phyloP scores from a whole-genome alignment of 164 flowering plant genomes.

The Litsea cubeba region DNA sequence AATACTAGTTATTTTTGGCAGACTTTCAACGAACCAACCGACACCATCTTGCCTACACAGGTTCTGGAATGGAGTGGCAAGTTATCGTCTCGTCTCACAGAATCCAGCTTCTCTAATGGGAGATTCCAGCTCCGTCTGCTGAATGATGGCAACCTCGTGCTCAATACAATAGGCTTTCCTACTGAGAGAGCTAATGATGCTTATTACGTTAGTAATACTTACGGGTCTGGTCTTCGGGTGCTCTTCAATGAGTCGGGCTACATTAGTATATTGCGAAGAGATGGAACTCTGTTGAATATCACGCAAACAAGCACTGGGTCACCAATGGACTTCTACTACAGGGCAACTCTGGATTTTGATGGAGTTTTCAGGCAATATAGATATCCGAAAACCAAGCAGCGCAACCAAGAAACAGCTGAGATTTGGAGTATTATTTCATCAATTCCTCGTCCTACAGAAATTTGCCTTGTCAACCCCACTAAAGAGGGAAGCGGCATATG shows the following conservation, averaged over 20 bases:
- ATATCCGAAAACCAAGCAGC: slow-evolving; percentile 13
- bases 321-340: slow-evolving; percentile 18
- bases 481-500: slow-evolving; percentile 37
- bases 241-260: slow-evolving; percentile 7
- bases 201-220: background rate
- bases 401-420: too few species aligned
- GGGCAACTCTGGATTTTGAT: slow-evolving; percentile 29
- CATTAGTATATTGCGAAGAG: slow-evolving; percentile 11
- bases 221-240: background rate
- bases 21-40: slow-evolving; percentile 11
- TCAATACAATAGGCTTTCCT: background rate
- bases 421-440: background rate
- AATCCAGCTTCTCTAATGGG: slow-evolving; percentile 5
- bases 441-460: slow-evolving; percentile 9
- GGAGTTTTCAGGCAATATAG: slow-evolving; percentile 28
- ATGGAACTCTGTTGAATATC: slow-evolving; percentile 11
- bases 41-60: slow-evolving; percentile 12
- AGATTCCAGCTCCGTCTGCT: slow-evolving; percentile 25
- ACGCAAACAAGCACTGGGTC: background rate
- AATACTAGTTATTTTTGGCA: slow-evolving; percentile 1
- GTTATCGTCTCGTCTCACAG: slow-evolving; percentile 7
- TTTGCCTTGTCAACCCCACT: slow-evolving; percentile 11
- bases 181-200: background rate
- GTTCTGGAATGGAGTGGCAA: background rate
- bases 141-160: slow-evolving; percentile 25